phyloP scores from a whole-genome alignment of 2,329 filamentous ascomycete genomes.

The Claviceps purpurea region DNA sequence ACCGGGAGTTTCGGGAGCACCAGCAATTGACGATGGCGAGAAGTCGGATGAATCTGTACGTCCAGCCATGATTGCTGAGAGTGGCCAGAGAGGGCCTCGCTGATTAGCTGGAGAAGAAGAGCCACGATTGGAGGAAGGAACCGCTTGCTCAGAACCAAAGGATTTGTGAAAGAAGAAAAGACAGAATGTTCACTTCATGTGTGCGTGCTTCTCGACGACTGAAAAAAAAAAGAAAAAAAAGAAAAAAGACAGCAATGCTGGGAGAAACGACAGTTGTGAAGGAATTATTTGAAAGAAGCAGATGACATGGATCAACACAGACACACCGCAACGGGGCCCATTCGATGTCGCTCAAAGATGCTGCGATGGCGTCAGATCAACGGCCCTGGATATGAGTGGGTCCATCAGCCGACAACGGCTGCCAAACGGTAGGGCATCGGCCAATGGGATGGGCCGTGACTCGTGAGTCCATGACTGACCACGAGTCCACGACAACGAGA shows the following conservation, averaged over 20 bases:
- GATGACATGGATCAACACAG: neutral
- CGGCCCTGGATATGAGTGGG: neutral
- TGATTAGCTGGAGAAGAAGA: neutral
- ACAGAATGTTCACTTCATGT: too few species aligned
- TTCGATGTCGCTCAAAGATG: neutral
- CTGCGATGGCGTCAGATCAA: conserved; percentile 8
- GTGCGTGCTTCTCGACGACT: neutral
- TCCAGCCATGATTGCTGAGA: neutral
- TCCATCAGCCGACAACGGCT: neutral
- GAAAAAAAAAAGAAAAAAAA: neutral
- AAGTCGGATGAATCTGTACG: conserved; percentile 1
- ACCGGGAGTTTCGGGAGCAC: conserved; percentile 9
- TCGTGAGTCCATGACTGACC: too few species aligned
- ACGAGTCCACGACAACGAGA: too few species aligned
- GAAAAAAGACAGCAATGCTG: neutral
- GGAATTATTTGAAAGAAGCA: neutral
- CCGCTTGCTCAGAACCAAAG: too few species aligned
- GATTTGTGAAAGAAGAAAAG: neutral
- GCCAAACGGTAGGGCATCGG: too few species aligned
- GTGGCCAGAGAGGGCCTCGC: neutral
- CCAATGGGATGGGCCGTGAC: too few species aligned
- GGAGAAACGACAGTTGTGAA: neutral
- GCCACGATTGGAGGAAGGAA: too few species aligned
- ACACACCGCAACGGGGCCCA: neutral
- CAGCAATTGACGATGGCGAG: conserved; percentile 4